phyloP scores from a whole-genome alignment of 805 yeast species.

The Schwanniomyces sp. region DNA sequence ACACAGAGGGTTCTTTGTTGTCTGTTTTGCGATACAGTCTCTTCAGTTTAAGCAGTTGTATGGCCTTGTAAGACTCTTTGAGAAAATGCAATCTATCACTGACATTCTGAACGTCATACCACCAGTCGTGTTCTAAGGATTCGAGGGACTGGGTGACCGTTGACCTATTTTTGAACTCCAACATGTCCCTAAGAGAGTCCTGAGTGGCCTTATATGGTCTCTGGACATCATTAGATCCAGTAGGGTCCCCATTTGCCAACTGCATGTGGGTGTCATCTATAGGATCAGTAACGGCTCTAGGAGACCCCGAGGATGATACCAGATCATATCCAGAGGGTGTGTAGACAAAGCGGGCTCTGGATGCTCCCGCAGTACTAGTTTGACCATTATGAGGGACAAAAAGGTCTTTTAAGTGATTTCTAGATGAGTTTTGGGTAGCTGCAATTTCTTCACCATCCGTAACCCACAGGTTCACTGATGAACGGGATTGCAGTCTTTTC shows the following conservation, averaged over 20 bases:
- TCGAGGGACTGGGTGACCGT: not conserved
- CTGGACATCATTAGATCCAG: not conserved
- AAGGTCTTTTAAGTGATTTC: not conserved
- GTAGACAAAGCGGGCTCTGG: not conserved
- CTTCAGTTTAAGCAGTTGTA: constrained; percentile 20
- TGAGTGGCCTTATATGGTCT: constrained; percentile 5
- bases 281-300: not conserved
- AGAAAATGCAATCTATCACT: constrained; percentile 26
- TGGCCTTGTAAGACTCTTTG: constrained; percentile 25
- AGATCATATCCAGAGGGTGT: not conserved
- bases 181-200: constrained; percentile 1
- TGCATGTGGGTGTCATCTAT: no score
- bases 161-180: not conserved
- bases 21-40: constrained; percentile 6
- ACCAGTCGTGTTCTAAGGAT: constrained; percentile 22
- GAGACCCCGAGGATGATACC: not conserved
- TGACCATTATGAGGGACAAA: not conserved
- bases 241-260: not conserved
- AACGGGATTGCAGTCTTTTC: not conserved
- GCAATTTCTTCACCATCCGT: constrained; percentile 4
- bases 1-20: not conserved
- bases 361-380: not conserved
- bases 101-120: constrained; percentile 19
- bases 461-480: not conserved
- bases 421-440: constrained; percentile 1